Percentiles rank a stretch among this genome's conserved stretches.
Conservation (phyloP, 2,329 filamentous ascomycete genomes). For the Penicillium sp. region DNA sequence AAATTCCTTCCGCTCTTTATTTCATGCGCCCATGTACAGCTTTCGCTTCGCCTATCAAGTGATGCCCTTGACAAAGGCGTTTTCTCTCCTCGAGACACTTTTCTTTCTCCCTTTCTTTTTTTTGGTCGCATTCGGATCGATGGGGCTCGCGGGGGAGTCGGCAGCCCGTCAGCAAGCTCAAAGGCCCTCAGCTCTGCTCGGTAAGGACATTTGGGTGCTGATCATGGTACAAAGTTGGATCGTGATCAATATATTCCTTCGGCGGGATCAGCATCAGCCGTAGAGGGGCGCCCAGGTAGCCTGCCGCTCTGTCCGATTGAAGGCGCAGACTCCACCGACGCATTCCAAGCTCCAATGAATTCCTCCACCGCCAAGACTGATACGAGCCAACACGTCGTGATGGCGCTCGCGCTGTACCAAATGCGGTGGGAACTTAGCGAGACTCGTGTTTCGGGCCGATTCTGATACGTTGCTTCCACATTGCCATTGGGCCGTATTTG, state of each 20-base stretch:
- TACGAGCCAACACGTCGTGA: conserved; percentile 14
- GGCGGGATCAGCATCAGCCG: conserved; percentile 2
- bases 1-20: conserved; percentile 11
- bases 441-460: conserved; percentile 8
- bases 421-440: conserved; percentile 19
- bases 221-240: too few relatives aligned
- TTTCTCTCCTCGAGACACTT: background rate
- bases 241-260: too few relatives aligned
- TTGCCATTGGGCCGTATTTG: background rate
- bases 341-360: conserved; percentile 1
- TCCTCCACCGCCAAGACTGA: background rate
- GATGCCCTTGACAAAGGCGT: background rate
- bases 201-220: too few relatives aligned
- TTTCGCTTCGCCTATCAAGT: background rate
- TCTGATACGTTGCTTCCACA: background rate
- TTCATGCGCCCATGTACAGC: conserved; percentile 5
- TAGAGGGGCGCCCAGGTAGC: background rate
- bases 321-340: conserved; percentile 3
- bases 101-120: background rate
- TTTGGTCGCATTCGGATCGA: too few relatives aligned
- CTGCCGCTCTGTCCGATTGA: background rate
- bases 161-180: too few relatives aligned
- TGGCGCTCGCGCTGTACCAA: conserved; percentile 8
- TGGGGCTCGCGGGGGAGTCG: too few relatives aligned
- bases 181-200: too few relatives aligned